Percentiles rank a stretch among this genome's conserved stretches.
Conservation (phyloP, 2,329 filamentous ascomycete species). For the Pseudocercospora ulei region DNA sequence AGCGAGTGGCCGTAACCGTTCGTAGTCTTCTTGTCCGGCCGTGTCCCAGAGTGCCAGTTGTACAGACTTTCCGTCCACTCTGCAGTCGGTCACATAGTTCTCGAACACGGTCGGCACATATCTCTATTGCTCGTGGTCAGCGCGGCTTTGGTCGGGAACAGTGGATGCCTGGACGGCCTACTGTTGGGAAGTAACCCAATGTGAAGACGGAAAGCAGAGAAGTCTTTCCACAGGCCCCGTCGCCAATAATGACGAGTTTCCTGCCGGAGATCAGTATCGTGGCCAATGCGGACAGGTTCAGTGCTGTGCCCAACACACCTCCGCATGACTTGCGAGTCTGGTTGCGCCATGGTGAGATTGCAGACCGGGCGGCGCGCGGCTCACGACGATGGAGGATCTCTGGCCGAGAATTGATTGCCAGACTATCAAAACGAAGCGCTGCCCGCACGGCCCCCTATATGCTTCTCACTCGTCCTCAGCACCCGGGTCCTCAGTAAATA, state of each 20-base stretch:
- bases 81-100: conserved; percentile 97
- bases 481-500: not conserved
- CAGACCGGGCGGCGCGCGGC: conserved; percentile 4
- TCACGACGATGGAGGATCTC: not conserved
- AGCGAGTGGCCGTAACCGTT: conserved; percentile 82
- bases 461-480: conserved; percentile 3
- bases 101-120: conserved; percentile 91
- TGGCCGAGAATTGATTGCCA: not conserved
- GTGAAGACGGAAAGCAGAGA: conserved; percentile 96
- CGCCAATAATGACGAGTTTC: conserved; percentile 93
- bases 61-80: conserved; percentile 97
- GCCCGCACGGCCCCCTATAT: not conserved
- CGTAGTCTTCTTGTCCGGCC: conserved; percentile 98
- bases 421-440: not conserved
- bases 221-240: conserved; percentile 96
- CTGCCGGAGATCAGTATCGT: conserved; percentile 41
- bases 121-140: conserved; percentile 26
- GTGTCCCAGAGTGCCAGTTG: conserved; percentile 98
- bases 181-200: conserved; percentile 91
- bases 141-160: conserved; percentile 1
- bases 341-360: conserved; percentile 31
- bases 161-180: conserved; percentile 46
- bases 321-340: conserved; percentile 36
- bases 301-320: conserved; percentile 32
- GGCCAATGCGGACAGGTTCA: conserved; percentile 3